Evolutionary conservation across 805 yeast genomes (phyloP).

Genomic region (Pichia paraexigua): DNA sequence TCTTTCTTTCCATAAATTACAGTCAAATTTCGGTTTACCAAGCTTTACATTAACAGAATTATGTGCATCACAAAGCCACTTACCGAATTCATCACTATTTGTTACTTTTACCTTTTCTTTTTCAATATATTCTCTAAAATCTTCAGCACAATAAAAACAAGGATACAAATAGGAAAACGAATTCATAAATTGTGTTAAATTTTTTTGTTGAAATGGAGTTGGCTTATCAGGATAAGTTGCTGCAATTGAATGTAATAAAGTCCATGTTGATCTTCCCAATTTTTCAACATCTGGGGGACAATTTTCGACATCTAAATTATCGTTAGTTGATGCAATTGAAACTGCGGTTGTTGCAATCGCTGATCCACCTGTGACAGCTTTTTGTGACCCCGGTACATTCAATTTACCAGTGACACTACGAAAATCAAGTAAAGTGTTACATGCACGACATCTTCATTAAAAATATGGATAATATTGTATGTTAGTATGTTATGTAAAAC

Average conservation of each 20-base stretch:
- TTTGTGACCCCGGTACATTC: constrained; percentile 11
- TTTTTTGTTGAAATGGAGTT: constrained; percentile 49
- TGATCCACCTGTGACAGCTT: constrained; percentile 14
- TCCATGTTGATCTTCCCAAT: constrained; percentile 87
- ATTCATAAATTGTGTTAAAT: constrained; percentile 60
- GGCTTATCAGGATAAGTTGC: constrained; percentile 81
- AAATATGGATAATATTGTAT: not conserved
- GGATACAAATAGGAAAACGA: constrained; percentile 81
- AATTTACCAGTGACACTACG: constrained; percentile 42
- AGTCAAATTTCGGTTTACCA: constrained; percentile 81
- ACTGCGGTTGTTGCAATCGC: constrained; percentile 11
- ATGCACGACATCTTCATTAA: constrained; percentile 59
- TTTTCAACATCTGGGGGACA: constrained; percentile 83
- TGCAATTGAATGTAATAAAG: constrained; percentile 81
- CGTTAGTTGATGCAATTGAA: constrained; percentile 11
- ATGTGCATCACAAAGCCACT: constrained; percentile 93
- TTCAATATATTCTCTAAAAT: constrained; percentile 57
- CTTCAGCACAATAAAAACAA: constrained; percentile 88
- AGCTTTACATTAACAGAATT: constrained; percentile 83
- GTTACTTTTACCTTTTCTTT: constrained; percentile 48
- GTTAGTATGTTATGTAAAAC: not conserved
- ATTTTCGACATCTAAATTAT: constrained; percentile 34
- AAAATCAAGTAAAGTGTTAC: constrained; percentile 78
- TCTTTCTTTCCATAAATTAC: constrained; percentile 83
- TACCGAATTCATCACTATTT: constrained; percentile 72